Evolutionary conservation across 2,329 filamentous ascomycete species (phyloP).

Genomic region (Chrysoporthe austroafricana): DNA sequence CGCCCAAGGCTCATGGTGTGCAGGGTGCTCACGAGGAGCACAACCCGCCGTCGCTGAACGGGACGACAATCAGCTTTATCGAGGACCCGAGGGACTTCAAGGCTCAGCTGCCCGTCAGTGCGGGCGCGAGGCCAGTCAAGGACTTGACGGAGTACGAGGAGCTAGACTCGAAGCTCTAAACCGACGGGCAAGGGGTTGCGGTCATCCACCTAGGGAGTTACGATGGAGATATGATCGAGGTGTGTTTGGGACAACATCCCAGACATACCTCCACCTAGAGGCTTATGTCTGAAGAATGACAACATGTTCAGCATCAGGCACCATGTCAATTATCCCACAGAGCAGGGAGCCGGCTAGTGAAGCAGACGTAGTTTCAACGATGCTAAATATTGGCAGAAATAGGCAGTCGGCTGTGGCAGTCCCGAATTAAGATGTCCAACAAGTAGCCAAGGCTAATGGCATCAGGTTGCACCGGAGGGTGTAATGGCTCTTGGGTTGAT

Average conservation of each 20-base stretch:
- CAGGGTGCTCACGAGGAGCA: conserved; percentile 38
- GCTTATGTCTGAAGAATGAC: neutral
- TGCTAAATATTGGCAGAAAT: neutral
- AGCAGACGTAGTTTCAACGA: neutral
- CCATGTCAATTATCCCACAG: neutral
- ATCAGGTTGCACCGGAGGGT: neutral
- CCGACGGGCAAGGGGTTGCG: neutral
- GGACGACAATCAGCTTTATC: conserved; percentile 64
- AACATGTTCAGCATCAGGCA: neutral
- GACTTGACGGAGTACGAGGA: conserved; percentile 88
- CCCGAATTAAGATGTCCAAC: neutral
- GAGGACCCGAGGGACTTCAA: conserved; percentile 82
- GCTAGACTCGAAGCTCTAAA: conserved; percentile 76
- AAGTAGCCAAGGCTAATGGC: neutral
- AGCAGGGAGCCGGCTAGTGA: neutral
- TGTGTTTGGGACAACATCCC: neutral
- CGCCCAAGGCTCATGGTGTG: conserved; percentile 39
- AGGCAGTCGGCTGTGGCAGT: neutral
- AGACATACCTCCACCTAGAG: neutral
- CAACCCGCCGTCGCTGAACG: conserved; percentile 47
- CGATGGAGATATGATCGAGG: neutral
- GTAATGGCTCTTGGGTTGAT: neutral
- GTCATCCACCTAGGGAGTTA: neutral
- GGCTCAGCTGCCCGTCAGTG: conserved; percentile 71
- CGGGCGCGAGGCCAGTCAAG: conserved; percentile 72